Evolutionary conservation across 345 rosid genomes (phyloP).

Genomic region (Salix suchowensis): DNA sequence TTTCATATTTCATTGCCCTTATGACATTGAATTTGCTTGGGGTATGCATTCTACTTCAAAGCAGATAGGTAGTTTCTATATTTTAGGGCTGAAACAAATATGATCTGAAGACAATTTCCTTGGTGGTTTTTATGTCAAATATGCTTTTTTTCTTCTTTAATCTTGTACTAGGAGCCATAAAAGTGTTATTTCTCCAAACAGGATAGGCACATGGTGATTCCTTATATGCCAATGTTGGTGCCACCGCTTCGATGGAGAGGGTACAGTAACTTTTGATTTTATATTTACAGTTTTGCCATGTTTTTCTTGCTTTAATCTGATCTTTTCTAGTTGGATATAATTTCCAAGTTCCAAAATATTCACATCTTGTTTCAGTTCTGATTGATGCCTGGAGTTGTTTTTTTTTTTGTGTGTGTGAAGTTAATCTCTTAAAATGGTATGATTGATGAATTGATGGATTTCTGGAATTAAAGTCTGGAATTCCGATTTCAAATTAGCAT

Average conservation of each 20-base stretch:
- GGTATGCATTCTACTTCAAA: not conserved
- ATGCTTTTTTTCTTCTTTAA: not conserved
- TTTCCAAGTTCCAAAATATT: not conserved
- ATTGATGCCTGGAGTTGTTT: not conserved
- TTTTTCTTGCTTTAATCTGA: not conserved
- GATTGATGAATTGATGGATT: not conserved
- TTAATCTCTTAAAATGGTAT: not conserved
- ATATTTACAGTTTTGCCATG: not conserved
- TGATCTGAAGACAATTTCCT: not conserved
- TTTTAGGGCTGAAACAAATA: not conserved
- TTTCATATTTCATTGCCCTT: not conserved
- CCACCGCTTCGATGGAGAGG: constrained; percentile 94
- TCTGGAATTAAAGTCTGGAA: not conserved
- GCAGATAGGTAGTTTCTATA: not conserved
- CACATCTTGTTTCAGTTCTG: not conserved
- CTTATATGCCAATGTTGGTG: constrained; percentile 98
- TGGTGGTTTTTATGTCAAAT: not conserved
- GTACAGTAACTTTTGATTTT: constrained; percentile 39
- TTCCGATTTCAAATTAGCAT: not conserved
- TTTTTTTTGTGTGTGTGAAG: not conserved
- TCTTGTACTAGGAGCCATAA: constrained; percentile 4
- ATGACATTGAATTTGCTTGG: not conserved
- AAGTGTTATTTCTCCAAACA: constrained; percentile 33
- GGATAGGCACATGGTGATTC: constrained; percentile 96
- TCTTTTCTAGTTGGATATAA: not conserved